phyloP scores from a whole-genome alignment of 352 stramenopile species.

The Pythium utonaiense region DNA sequence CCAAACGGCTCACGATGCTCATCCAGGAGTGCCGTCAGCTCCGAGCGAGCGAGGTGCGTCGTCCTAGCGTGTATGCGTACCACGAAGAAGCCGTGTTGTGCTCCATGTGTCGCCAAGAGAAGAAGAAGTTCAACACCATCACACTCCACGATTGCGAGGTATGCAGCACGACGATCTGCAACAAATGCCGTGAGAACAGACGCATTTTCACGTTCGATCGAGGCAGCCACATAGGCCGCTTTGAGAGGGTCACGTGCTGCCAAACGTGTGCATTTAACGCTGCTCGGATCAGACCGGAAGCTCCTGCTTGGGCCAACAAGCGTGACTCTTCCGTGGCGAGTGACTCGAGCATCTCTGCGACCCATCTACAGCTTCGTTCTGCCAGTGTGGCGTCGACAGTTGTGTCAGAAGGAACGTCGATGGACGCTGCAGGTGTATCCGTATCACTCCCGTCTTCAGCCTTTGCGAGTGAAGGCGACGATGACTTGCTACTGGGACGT shows the following conservation, averaged over 20 bases:
- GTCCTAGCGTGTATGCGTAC: conserved; percentile 9
- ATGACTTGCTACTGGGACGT: not conserved
- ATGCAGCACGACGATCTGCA: conserved; percentile 27
- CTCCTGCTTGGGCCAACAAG: conserved; percentile 6
- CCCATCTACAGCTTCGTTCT: conserved; percentile 4
- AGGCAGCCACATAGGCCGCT: conserved; percentile 7
- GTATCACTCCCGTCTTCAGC: not conserved
- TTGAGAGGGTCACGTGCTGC: conserved; percentile 12
- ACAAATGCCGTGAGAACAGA: conserved; percentile 30
- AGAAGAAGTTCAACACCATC: conserved; percentile 27
- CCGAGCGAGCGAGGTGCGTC: not conserved
- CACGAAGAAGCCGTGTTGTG: conserved; percentile 18
- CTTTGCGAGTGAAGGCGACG: conserved; percentile 1
- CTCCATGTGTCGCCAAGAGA: conserved; percentile 36
- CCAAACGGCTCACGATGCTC: conserved; percentile 15
- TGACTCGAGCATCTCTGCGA: not conserved
- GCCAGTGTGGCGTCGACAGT: conserved; percentile 10
- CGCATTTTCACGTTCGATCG: conserved; percentile 30
- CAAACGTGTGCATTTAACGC: conserved; percentile 14
- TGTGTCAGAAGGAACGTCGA: not conserved
- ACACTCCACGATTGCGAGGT: conserved; percentile 29
- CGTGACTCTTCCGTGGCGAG: conserved; percentile 2
- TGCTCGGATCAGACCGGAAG: not conserved
- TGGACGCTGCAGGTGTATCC: not conserved
- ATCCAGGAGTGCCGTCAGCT: conserved; percentile 25